Conservation (phyloP, 192 early-diverging fungal species). For the Chytriomyces sp. region DNA sequence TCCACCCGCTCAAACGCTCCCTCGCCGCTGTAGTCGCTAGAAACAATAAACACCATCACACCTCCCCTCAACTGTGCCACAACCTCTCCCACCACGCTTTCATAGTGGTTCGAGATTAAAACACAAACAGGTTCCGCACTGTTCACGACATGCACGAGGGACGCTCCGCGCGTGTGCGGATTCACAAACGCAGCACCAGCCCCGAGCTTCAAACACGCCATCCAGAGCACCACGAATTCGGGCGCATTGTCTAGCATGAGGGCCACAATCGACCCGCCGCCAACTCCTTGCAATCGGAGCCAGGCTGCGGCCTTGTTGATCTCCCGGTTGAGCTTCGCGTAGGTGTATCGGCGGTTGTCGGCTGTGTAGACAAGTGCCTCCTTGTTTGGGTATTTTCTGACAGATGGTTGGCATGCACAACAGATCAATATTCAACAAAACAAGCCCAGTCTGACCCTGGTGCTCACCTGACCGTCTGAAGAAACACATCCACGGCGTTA, state of each 20-base stretch:
- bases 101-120: neutral
- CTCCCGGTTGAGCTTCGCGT: neutral
- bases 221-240: conserved; percentile 54
- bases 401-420: too few species aligned
- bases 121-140: conserved; percentile 13
- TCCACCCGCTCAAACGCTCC: neutral
- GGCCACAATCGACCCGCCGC: conserved; percentile 45
- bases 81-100: neutral
- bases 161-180: conserved; percentile 49
- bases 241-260: conserved; percentile 65
- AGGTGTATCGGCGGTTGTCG: neutral
- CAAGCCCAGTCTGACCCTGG: too few species aligned
- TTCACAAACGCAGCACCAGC: conserved; percentile 61
- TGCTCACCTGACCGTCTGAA: neutral
- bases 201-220: conserved; percentile 63
- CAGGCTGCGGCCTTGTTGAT: conserved; percentile 21
- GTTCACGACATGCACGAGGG: conserved; percentile 24
- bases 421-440: too few species aligned
- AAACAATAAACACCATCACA: neutral
- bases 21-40: neutral
- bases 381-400: neutral
- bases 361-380: neutral
- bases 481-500: neutral
- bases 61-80: neutral
- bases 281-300: conserved; percentile 22